Percentiles rank a stretch among this genome's conserved stretches.
phyloP scores from a whole-genome alignment of 2,329 filamentous ascomycete species.

The Scedosporium aurantiacum region DNA sequence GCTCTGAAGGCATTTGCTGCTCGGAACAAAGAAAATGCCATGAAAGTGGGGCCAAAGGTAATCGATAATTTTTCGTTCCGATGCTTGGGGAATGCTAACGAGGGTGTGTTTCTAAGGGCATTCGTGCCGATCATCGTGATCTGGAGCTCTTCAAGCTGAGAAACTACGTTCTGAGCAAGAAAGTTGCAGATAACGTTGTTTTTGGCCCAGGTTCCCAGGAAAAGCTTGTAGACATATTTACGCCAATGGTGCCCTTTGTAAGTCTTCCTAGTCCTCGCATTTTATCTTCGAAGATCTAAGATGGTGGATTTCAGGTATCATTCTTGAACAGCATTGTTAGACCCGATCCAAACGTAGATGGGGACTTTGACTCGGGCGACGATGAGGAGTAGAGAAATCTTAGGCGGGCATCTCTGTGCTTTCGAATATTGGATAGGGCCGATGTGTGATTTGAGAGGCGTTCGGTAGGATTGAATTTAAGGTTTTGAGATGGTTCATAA shows the following conservation, averaged over 20 bases:
- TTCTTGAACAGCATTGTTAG: slow-evolving; percentile 64
- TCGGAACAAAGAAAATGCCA: slow-evolving; percentile 59
- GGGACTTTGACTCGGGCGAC: slow-evolving; percentile 25
- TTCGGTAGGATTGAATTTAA: too few species aligned
- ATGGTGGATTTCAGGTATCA: slow-evolving; percentile 39
- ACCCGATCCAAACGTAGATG: slow-evolving; percentile 48
- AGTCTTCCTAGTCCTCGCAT: slow-evolving; percentile 28
- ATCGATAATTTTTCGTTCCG: slow-evolving; percentile 14
- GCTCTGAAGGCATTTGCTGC: slow-evolving; percentile 59
- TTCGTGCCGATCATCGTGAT: slow-evolving; percentile 54
- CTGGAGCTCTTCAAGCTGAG: slow-evolving; percentile 71
- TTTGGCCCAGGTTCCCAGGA: slow-evolving; percentile 51
- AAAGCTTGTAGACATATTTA: slow-evolving; percentile 52
- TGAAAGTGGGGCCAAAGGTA: slow-evolving; percentile 83
- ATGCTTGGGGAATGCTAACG: neutral
- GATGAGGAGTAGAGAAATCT: slow-evolving; percentile 18
- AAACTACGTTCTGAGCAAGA: slow-evolving; percentile 63
- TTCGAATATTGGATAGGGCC: too few species aligned
- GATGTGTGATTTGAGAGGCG: too few species aligned
- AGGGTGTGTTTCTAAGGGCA: neutral
- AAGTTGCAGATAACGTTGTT: slow-evolving; percentile 56
- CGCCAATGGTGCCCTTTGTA: slow-evolving; percentile 67
- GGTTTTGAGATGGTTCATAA: too few species aligned
- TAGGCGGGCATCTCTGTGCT: neutral
- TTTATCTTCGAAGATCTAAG: slow-evolving; percentile 9